Evolutionary conservation across 2,329 filamentous ascomycete genomes (phyloP).

Genomic region (Neonectria magnoliae): DNA sequence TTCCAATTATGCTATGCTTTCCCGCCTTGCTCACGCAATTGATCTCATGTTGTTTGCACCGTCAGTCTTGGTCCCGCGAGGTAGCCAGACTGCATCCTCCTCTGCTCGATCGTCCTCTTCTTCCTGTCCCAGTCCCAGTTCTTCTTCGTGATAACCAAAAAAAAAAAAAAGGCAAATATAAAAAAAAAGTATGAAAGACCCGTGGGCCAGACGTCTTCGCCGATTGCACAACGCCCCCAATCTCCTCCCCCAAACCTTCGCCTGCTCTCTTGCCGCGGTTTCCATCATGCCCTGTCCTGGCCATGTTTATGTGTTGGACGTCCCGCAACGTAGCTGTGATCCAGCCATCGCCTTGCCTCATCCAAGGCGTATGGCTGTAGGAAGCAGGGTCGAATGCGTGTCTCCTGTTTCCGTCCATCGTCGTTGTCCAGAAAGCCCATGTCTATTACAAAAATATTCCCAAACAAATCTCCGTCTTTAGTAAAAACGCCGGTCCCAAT

Average conservation of each 20-base stretch:
- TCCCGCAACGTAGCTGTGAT: background rate
- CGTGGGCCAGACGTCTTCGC: background rate
- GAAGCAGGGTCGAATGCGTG: background rate
- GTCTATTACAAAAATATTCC: conserved; percentile 25
- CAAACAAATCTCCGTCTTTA: conserved; percentile 22
- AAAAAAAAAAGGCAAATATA: conserved; percentile 9
- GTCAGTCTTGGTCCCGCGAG: conserved; percentile 41
- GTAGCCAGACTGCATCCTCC: conserved; percentile 32
- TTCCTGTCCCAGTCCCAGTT: conserved; percentile 4
- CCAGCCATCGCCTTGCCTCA: background rate
- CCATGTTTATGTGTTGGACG: background rate
- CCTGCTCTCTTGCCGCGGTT: conserved; percentile 2
- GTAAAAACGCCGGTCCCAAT: conserved; percentile 25
- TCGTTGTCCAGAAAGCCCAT: conserved; percentile 6
- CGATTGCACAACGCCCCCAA: background rate
- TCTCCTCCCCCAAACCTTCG: background rate
- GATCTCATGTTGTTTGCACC: conserved; percentile 30
- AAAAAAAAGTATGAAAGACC: background rate
- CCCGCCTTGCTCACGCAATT: conserved; percentile 2
- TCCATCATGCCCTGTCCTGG: conserved; percentile 10
- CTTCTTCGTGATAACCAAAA: conserved; percentile 9
- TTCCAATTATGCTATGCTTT: conserved; percentile 26
- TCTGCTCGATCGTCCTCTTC: conserved; percentile 3
- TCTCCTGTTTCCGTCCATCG: background rate
- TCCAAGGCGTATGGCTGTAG: background rate